A percentile compares a stretch with the other conserved stretches of the same genome.
Evolutionary conservation across 179 eudicot species (phyloP).

Genomic region (Drosera spatulata): DNA sequence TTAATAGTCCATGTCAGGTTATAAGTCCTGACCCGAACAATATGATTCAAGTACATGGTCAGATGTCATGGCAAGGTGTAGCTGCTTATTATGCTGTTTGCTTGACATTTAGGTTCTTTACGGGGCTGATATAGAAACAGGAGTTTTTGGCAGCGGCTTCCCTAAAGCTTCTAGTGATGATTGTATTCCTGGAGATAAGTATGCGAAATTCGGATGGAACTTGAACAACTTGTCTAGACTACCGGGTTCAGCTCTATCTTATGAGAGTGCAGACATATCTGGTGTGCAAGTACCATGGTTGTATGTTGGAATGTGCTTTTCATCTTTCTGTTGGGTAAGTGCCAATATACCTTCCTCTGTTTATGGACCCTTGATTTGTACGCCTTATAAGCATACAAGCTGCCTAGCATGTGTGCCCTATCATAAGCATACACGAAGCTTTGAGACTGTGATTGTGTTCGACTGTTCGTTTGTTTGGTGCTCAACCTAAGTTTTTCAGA

Average conservation of each 20-base stretch:
- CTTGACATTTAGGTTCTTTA: conserved; percentile 22
- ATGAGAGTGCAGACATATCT: conserved; percentile 86
- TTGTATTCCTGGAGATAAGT: conserved; percentile 32
- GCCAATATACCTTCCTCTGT: not conserved
- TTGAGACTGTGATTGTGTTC: no score
- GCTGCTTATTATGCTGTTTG: not conserved
- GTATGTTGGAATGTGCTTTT: conserved; percentile 98
- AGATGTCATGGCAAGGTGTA: not conserved
- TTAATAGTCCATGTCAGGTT: not conserved
- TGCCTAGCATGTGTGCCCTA: not conserved
- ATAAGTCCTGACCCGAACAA: no score
- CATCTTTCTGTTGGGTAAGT: conserved; percentile 99
- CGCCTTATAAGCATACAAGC: not conserved
- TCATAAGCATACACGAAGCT: no score
- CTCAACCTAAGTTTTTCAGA: not conserved
- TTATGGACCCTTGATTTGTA: not conserved
- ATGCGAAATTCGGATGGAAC: conserved; percentile 88
- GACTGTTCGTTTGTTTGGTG: not conserved
- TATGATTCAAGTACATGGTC: not conserved
- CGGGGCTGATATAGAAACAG: conserved; percentile 98
- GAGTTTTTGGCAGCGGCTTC: conserved; percentile 93
- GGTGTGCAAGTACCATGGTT: conserved; percentile 99
- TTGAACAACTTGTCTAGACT: conserved; percentile 96
- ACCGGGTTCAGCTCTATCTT: conserved; percentile 85
- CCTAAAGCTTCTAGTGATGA: conserved; percentile 45